Conservation (phyloP, 768 basidiomycete genomes). For the Butyriboletus loyo region DNA sequence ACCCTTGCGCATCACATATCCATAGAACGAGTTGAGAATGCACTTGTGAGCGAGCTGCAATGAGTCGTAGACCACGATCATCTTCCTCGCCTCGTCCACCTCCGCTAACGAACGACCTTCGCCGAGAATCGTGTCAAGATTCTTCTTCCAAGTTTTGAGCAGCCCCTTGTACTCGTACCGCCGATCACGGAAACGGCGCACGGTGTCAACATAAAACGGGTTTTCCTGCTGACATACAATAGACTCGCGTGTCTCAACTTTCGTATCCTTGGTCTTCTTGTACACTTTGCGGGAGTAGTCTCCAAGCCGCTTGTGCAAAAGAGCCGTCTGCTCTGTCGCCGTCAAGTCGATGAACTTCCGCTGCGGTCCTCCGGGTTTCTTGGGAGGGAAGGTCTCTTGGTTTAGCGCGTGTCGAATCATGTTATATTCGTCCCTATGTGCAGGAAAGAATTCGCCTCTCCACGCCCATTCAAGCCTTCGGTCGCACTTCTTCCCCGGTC, state of each 20-base stretch:
- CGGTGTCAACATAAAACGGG: slow-evolving; percentile 98
- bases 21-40: slow-evolving; percentile 99
- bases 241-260: slow-evolving; percentile 87
- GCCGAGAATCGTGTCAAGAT: slow-evolving; percentile 70
- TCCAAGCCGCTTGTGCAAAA: slow-evolving; percentile 94
- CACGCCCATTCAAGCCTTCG: slow-evolving; percentile 95
- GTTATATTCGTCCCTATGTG: slow-evolving; percentile 95
- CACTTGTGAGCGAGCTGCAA: slow-evolving; percentile 99
- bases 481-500: slow-evolving; percentile 94
- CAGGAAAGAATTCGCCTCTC: slow-evolving; percentile 98
- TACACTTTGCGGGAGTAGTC: slow-evolving; percentile 99
- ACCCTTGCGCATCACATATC: slow-evolving; percentile 99
- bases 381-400: slow-evolving; percentile 88
- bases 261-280: slow-evolving; percentile 97
- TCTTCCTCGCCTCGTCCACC: slow-evolving; percentile 96
- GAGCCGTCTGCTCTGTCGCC: slow-evolving; percentile 81
- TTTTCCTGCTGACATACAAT: slow-evolving; percentile 98
- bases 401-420: slow-evolving; percentile 98
- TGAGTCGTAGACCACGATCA: slow-evolving; percentile 98
- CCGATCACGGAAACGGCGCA: slow-evolving; percentile 93
- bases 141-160: slow-evolving; percentile 99
- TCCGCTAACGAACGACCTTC: slow-evolving; percentile 77
- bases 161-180: slow-evolving; percentile 99
- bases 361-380: slow-evolving; percentile 65
- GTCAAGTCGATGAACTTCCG: slow-evolving; percentile 83